phyloP scores from a whole-genome alignment of 371 early-diverging fungal genomes.

The Syncephalastrum racemosum region DNA sequence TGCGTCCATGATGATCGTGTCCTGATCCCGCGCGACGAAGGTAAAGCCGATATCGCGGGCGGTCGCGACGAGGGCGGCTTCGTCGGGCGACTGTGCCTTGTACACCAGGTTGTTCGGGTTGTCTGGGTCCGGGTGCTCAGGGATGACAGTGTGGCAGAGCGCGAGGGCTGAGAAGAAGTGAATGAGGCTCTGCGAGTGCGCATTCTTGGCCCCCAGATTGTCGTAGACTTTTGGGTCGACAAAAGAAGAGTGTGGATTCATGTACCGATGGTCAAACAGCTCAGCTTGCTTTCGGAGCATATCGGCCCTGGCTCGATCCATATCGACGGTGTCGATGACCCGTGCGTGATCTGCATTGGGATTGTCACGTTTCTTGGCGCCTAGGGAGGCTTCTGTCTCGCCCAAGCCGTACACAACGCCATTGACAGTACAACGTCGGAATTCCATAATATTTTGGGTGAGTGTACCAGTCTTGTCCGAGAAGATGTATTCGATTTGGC shows the following conservation, averaged over 20 bases:
- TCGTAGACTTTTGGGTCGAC: conserved; percentile 48
- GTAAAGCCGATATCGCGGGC: conserved; percentile 89
- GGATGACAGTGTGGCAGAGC: conserved; percentile 80
- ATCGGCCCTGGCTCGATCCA: conserved; percentile 35
- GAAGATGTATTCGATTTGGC: conserved; percentile 94
- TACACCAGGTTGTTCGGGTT: conserved; percentile 65
- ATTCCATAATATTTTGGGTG: conserved; percentile 82
- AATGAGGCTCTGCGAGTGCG: conserved; percentile 41
- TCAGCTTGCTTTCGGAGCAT: conserved; percentile 43
- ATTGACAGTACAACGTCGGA: conserved; percentile 82
- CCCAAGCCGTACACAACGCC: conserved; percentile 79
- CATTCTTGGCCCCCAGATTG: conserved; percentile 34
- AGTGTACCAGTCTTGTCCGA: conserved; percentile 91
- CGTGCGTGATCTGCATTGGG: conserved; percentile 30
- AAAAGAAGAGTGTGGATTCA: conserved; percentile 42
- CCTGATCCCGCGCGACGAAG: conserved; percentile 73
- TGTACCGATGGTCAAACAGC: conserved; percentile 43
- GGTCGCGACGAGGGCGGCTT: conserved; percentile 89
- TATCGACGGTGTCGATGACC: conserved; percentile 20
- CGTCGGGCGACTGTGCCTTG: conserved; percentile 94
- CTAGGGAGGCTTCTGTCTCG: conserved; percentile 44
- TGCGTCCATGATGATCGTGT: conserved; percentile 68
- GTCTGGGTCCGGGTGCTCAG: conserved; percentile 51
- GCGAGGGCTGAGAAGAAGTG: conserved; percentile 79
- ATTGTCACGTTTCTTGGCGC: conserved; percentile 37